Base-by-base conservation (phyloP, 176 grass and related monocot species). In the Canna indica region DNA sequence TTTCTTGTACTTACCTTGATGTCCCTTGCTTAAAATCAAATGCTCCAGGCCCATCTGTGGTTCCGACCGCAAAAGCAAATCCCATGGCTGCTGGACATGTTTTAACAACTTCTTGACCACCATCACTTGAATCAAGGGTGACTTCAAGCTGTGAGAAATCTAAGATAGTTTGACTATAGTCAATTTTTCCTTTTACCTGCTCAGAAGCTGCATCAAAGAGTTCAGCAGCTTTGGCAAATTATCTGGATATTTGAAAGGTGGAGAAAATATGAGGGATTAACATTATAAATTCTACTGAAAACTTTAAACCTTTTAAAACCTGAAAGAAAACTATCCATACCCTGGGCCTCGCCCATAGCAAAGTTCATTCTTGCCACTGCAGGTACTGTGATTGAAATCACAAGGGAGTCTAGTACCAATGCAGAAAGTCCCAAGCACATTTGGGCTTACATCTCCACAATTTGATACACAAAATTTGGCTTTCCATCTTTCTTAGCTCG, bases 381-480 rank as follows among this genome's bases (percentile, higher is more conserved):
- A 99, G 50, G 94, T 99, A 67, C 89, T 93, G 39, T 90, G 94
- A 77, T 99, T 99, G 75, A 99, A 99, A 75, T 99, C 89, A 44
- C 94, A 99, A 72, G 89, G 84, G 57, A 85, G 89, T 33, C 81
- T 66, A n/a, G 94, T 99, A 63, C 93, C 94, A 75, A 87, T 88
- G 81, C 94, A 99, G 80, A 93, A 93, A 45, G 94, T 79, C 73
- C 94, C 94, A n/a, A 93, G 78, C 0, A 92, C 88, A 75, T 99
- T 99, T 77, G 94, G 94, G 79, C 94, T 99, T 85, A 99, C 94
- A 82, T 99, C 94, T 75, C 94, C 94, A 72, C 94, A 99, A 61
- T 99, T 99, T 36, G 94, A 93, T 61, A 99, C 44, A 99, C 86
- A 68, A 99, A 99, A 79, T 83, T 93, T 47, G 86, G 65, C 41